Percentiles rank a stretch among this genome's conserved stretches.
Conservation (phyloP, 805 yeast genomes). For the Suhomyces kilbournensis region DNA sequence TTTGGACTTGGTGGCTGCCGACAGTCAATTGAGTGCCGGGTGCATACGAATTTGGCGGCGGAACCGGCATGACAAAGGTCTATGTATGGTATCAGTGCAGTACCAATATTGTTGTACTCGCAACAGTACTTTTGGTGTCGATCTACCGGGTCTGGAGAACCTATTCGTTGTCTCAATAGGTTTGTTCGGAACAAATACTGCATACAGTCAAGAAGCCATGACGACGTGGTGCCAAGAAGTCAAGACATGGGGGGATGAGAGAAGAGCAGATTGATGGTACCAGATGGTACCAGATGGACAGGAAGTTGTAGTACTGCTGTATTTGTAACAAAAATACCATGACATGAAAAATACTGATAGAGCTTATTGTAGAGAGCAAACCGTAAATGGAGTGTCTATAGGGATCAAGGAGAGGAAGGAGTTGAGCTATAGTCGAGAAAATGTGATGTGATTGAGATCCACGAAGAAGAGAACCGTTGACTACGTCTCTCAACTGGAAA, state of each 20-base stretch:
- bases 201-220: background rate
- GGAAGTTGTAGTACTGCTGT: too few relatives aligned
- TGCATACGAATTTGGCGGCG: slow-evolving; percentile 60
- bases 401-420: background rate
- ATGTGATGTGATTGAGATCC: background rate
- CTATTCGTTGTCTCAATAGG: background rate
- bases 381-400: too few relatives aligned
- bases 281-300: background rate
- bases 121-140: background rate
- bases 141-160: too few relatives aligned
- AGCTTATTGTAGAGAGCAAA: too few relatives aligned
- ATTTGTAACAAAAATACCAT: too few relatives aligned
- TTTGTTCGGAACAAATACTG: background rate
- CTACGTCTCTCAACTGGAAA: too few relatives aligned
- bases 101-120: background rate
- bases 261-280: background rate
- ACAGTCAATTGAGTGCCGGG: slow-evolving; percentile 81
- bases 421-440: background rate
- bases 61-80: slow-evolving; percentile 27
- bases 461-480: background rate
- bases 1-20: slow-evolving; percentile 73
- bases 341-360: background rate
- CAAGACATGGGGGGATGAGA: background rate
- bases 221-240: background rate
- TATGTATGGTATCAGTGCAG: background rate